Percentiles rank a stretch among this genome's conserved stretches.
Conservation (phyloP, 2,329 filamentous ascomycete genomes). For the Moelleriella libera region DNA sequence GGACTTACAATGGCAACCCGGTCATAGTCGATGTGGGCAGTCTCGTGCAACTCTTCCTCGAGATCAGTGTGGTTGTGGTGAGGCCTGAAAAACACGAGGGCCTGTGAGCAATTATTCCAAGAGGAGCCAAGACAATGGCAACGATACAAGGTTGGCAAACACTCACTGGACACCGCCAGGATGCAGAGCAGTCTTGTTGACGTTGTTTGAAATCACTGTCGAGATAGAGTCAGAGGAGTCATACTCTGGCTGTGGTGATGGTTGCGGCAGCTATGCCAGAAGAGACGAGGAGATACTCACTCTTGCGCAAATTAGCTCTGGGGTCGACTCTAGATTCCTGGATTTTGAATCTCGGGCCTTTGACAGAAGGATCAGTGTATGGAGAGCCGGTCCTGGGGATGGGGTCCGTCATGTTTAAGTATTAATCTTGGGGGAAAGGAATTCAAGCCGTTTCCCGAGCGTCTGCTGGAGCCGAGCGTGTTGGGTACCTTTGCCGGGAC, state of each 20-base stretch:
- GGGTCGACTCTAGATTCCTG: conserved; percentile 17
- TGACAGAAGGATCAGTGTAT: conserved; percentile 22
- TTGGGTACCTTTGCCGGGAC: not conserved
- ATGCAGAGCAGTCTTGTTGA: conserved; percentile 91
- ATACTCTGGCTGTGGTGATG: not conserved
- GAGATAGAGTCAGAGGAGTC: conserved; percentile 3
- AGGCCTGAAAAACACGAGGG: conserved; percentile 39
- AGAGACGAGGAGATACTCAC: conserved; percentile 13
- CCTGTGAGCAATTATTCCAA: conserved; percentile 9
- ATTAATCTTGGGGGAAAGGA: conserved; percentile 15
- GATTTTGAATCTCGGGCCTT: conserved; percentile 24
- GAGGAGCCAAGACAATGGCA: not conserved
- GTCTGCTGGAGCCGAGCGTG: conserved; percentile 5
- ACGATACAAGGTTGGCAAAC: not conserved
- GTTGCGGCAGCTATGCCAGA: not conserved
- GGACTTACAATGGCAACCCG: conserved; percentile 82
- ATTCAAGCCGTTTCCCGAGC: not conserved
- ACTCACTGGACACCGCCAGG: conserved; percentile 81
- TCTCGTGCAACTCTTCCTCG: conserved; percentile 92
- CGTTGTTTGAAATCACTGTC: conserved; percentile 40
- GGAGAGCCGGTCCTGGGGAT: conserved; percentile 21
- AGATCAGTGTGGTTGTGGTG: conserved; percentile 86
- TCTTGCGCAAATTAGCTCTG: conserved; percentile 21
- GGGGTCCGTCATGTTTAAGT: conserved; percentile 25
- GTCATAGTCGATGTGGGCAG: conserved; percentile 98